Base-by-base conservation (phyloP, 2,329 filamentous ascomycete species). In the Fusarium mundagurra region DNA sequence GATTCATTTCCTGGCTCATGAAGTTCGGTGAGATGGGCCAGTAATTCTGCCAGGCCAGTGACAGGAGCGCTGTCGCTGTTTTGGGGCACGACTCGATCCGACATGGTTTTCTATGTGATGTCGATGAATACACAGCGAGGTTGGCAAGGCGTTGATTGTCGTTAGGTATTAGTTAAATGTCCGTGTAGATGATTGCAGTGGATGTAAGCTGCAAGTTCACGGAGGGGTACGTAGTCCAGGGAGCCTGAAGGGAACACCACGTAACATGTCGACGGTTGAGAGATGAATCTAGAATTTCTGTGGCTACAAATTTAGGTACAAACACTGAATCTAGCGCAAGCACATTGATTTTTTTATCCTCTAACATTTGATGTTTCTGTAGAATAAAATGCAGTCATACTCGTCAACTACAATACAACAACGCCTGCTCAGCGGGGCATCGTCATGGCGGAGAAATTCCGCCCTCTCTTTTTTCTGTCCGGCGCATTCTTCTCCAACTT, bases 11-110 rank as follows among this genome's bases (percentile, higher is more conserved):
- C 78, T 24, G 85, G 71, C n/a, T 66, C 51, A 47, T 70, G 53
- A 44, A 91, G 82, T 34, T 85, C 81, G 58, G 87, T 83, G 22
- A 92, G 83, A 77, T 92, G 90, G 29, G 78, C 79, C 55, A 88
- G 84, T 29, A 92, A 84, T 73, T 89, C 88, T 29, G 87, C 83
- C 24, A 91, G 82, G 14, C 88, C 86, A 12, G 84, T 82, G 55
- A 91, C 82, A 54, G 86, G 85, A 27, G 60, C 44, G 12, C 48
- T 48, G 22, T 36, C 54, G n/a, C 45, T 82, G 72, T 79, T 80
- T 48, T 82, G 77, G 8, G 84, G 84, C 4, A 86, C 78, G n/a
- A 80, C 62, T 67, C 77, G 76, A 5, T 78, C 70, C 11, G 77
- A 63, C 82, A 83, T 83, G 27, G 9, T 41, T 31, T 48, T 31